Conservation (phyloP, 306 rosid species). For the Erythrophleum fordii region DNA sequence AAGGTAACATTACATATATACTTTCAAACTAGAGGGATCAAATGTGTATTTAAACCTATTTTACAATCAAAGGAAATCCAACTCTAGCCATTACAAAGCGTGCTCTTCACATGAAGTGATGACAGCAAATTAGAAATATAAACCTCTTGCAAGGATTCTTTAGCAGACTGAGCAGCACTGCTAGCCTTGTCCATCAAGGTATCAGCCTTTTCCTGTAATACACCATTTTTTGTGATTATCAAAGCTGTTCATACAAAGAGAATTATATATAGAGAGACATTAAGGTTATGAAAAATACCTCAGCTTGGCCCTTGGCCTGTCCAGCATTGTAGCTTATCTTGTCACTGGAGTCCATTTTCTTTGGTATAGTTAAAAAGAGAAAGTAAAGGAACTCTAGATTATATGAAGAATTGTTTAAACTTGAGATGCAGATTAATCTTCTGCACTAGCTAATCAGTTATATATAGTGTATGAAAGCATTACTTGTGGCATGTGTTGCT, state of each 20-base stretch:
- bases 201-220: slow-evolving; percentile 62
- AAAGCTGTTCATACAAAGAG: no score
- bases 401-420: background rate
- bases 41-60: no score
- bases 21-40: no score
- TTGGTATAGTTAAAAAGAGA: background rate
- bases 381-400: background rate
- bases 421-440: background rate
- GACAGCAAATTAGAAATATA: background rate
- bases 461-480: background rate
- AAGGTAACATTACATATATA: no score
- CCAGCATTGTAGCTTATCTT: slow-evolving; percentile 55
- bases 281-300: slow-evolving; percentile 41
- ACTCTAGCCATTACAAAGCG: no score
- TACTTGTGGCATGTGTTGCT: background rate
- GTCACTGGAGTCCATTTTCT: slow-evolving; percentile 39
- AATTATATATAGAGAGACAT: no score
- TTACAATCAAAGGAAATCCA: no score
- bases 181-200: slow-evolving; percentile 53
- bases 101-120: background rate
- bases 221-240: no score
- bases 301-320: slow-evolving; percentile 66
- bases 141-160: slow-evolving; percentile 55
- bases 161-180: slow-evolving; percentile 54
- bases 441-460: background rate